These are phyloP conservation scores for Claviceps sp. DNA, from an alignment of 2,329 filamentous ascomycete genomes.

Conservation along the genomic window DNA sequence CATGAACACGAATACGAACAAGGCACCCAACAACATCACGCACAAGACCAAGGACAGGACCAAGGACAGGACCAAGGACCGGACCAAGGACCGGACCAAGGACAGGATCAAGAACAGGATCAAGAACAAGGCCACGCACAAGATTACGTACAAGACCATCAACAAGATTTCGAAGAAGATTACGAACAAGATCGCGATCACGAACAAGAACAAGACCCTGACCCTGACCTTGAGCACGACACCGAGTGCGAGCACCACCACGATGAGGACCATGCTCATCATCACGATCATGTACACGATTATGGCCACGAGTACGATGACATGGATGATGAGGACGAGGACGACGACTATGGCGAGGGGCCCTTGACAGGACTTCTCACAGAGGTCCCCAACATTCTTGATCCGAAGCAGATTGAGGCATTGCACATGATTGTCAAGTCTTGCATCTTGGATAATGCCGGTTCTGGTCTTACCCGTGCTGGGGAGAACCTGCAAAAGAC, in stretches of 20 bases:
- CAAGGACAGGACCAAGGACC: conserved; percentile 21
- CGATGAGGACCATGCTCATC: conserved; percentile 22
- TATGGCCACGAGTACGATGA: conserved; percentile 35
- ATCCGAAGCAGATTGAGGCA: conserved; percentile 90
- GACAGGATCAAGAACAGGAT: conserved; percentile 16
- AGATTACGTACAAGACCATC: conserved; percentile 21
- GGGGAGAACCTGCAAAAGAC: conserved; percentile 83
- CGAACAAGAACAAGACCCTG: conserved; percentile 55
- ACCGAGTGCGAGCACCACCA: conserved; percentile 18
- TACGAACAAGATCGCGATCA: conserved; percentile 35
- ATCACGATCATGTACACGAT: conserved; percentile 23
- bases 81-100: conserved; percentile 19
- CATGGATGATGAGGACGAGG: conserved; percentile 56
- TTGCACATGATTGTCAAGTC: conserved; percentile 96
- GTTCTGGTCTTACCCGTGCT: conserved; percentile 50
- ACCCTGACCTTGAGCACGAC: conserved; percentile 52
- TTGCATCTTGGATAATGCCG: conserved; percentile 74
- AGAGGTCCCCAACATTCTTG: conserved; percentile 86
- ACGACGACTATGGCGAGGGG: conserved; percentile 68
- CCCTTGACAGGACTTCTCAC: conserved; percentile 75
- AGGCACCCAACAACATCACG: conserved; percentile 23
- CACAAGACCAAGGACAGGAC: conserved; percentile 17
- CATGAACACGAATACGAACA: conserved; percentile 23
- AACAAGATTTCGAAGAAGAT: conserved; percentile 23
- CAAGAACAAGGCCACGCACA: conserved; percentile 12